Conservation (phyloP, 495 filamentous ascomycete genomes). For the Polyplosphaeria fusca region DNA sequence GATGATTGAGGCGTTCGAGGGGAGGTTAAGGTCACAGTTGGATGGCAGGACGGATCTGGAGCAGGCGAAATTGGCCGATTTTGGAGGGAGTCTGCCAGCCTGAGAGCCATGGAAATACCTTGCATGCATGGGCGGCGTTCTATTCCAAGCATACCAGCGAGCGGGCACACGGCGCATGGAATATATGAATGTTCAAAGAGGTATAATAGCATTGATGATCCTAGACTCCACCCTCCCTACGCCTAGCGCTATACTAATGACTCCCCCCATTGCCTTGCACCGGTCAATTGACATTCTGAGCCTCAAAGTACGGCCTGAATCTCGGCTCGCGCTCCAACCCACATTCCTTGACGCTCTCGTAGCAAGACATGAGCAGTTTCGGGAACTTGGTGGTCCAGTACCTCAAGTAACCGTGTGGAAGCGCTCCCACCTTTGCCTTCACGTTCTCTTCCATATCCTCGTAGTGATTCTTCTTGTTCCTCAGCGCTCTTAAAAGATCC, state of each 20-base stretch:
- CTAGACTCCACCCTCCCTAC: too few relatives aligned
- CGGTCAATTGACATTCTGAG: background rate
- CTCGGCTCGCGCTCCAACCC: constrained; percentile 63
- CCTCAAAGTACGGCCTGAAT: constrained; percentile 68
- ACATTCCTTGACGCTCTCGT: constrained; percentile 65
- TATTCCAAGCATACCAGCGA: too few relatives aligned
- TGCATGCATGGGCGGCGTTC: too few relatives aligned
- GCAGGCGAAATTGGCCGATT: constrained; percentile 12
- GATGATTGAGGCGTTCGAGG: constrained; percentile 94
- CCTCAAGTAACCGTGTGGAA: constrained; percentile 79
- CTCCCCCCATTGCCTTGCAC: too few relatives aligned
- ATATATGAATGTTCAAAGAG: too few relatives aligned
- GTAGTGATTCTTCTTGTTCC: constrained; percentile 72
- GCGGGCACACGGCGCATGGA: too few relatives aligned
- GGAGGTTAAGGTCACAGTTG: constrained; percentile 58
- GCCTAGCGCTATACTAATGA: too few relatives aligned
- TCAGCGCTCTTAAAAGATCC: constrained; percentile 80
- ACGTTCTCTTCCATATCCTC: constrained; percentile 46
- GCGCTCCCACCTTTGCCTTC: constrained; percentile 44
- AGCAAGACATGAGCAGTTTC: constrained; percentile 75
- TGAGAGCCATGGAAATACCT: too few relatives aligned
- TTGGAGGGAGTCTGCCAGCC: background rate
- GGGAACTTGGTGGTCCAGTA: constrained; percentile 87
- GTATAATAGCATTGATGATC: too few relatives aligned
- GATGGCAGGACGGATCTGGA: constrained; percentile 5